phyloP scores from a whole-genome alignment of 169 alveolate genomes.

The Eimeria maxima region DNA sequence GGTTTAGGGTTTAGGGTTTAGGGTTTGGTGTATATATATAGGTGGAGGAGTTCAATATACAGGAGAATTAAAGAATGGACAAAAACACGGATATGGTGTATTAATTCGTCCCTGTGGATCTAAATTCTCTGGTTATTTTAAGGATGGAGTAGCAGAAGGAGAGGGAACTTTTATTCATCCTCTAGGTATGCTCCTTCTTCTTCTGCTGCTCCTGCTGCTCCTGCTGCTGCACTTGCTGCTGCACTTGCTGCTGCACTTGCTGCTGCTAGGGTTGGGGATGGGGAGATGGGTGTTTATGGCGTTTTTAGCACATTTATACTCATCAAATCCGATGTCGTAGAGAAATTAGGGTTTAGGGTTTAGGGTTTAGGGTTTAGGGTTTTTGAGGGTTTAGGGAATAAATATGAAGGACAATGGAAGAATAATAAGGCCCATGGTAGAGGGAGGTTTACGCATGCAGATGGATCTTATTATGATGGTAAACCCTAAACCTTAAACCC shows the following conservation, averaged over 20 bases:
- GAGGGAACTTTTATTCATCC: background rate
- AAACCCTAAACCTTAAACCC: no score
- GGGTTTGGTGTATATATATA: background rate
- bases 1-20: no score
- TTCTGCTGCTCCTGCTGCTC: background rate
- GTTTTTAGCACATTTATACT: no score
- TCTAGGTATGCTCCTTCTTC: background rate
- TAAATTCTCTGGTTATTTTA: slow-evolving; percentile 23
- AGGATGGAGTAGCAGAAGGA: slow-evolving; percentile 44
- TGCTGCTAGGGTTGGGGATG: no score
- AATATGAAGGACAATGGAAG: slow-evolving; percentile 90
- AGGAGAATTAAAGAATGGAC: slow-evolving; percentile 24
- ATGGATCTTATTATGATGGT: slow-evolving; percentile 40
- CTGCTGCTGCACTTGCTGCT: no score
- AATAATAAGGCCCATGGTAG: slow-evolving; percentile 93
- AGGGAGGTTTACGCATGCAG: slow-evolving; percentile 88
- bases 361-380: no score
- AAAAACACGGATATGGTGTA: slow-evolving; percentile 39
- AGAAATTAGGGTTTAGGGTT: no score
- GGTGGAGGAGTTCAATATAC: slow-evolving; percentile 20
- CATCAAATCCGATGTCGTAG: no score
- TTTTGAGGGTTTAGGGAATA: slow-evolving; percentile 3
- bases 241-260: no score
- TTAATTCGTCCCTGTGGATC: slow-evolving; percentile 64
- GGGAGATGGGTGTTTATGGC: no score